phyloP scores from a whole-genome alignment of 73 alveolate genomes.

The Urostyla sp. region DNA sequence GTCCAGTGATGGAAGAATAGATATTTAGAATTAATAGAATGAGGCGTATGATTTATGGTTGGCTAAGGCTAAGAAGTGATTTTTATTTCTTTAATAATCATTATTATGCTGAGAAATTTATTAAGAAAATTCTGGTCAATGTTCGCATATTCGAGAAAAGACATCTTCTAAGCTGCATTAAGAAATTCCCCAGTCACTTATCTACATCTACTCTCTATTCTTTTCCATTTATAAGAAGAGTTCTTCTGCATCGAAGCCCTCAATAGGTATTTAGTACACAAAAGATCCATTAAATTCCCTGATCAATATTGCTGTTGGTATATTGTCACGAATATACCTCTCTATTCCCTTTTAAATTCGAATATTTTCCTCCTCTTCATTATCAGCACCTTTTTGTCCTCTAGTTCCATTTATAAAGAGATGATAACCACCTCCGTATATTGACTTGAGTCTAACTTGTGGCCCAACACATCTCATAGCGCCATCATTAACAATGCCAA shows the following conservation, averaged over 20 bases:
- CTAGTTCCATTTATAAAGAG: conserved; percentile 79
- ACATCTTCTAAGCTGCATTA: conserved; percentile 90
- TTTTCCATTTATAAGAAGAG: conserved; percentile 82
- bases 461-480: conserved; percentile 90
- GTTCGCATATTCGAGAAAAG: conserved; percentile 66
- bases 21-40: conserved; percentile 33
- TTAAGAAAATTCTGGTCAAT: background rate
- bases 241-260: conserved; percentile 81
- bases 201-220: conserved; percentile 69
- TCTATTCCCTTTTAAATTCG: conserved; percentile 7
- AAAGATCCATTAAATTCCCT: conserved; percentile 70
- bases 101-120: background rate
- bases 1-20: conserved; percentile 56
- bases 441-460: conserved; percentile 81
- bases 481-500: conserved; percentile 93
- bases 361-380: background rate
- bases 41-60: conserved; percentile 52
- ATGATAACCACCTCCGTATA: conserved; percentile 93
- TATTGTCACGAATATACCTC: conserved; percentile 22
- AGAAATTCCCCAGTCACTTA: conserved; percentile 91
- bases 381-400: conserved; percentile 10
- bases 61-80: conserved; percentile 4
- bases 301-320: conserved; percentile 44
- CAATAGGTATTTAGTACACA: conserved; percentile 81
- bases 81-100: background rate